phyloP scores from a whole-genome alignment of 805 yeast species.

The Hyphopichia homilentoma region DNA sequence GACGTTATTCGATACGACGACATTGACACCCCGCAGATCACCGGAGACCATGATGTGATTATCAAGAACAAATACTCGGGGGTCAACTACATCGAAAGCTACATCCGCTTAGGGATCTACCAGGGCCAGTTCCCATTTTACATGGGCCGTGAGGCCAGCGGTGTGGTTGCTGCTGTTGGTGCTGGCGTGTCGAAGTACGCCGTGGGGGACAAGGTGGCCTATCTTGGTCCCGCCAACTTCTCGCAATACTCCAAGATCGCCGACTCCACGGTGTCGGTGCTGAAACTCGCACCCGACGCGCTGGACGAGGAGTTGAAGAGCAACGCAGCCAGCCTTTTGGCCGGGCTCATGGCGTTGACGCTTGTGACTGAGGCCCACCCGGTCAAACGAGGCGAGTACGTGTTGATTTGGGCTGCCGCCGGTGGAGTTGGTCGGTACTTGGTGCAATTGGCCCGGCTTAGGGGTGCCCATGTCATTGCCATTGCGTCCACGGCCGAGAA shows the following conservation, averaged over 20 bases:
- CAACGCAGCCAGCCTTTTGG: slow-evolving; percentile 61
- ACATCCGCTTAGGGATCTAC: slow-evolving; percentile 78
- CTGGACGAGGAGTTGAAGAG: slow-evolving; percentile 48
- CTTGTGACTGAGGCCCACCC: slow-evolving; percentile 63
- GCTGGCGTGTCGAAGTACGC: slow-evolving; percentile 46
- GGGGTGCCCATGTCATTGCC: slow-evolving; percentile 83
- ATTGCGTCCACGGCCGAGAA: slow-evolving; percentile 78
- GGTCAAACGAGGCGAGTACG: slow-evolving; percentile 65
- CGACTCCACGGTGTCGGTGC: slow-evolving; percentile 26
- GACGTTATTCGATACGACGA: slow-evolving; percentile 59
- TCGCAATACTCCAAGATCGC: slow-evolving; percentile 66
- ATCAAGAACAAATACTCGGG: slow-evolving; percentile 78
- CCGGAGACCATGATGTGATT: slow-evolving; percentile 51
- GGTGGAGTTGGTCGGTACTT: slow-evolving; percentile 87
- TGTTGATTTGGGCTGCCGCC: slow-evolving; percentile 88
- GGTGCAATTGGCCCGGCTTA: slow-evolving; percentile 55
- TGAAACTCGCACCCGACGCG: slow-evolving; percentile 47
- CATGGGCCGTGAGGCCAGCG: slow-evolving; percentile 74
- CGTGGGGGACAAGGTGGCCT: slow-evolving; percentile 73
- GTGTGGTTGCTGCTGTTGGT: slow-evolving; percentile 66
- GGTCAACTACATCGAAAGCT: slow-evolving; percentile 76
- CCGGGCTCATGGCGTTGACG: slow-evolving; percentile 78
- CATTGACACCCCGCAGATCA: slow-evolving; percentile 55
- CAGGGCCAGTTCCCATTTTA: slow-evolving; percentile 56
- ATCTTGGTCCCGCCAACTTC: slow-evolving; percentile 44